Evolutionary conservation across 192 early-diverging fungal species (phyloP).

Genomic region (Coemansia sp.): DNA sequence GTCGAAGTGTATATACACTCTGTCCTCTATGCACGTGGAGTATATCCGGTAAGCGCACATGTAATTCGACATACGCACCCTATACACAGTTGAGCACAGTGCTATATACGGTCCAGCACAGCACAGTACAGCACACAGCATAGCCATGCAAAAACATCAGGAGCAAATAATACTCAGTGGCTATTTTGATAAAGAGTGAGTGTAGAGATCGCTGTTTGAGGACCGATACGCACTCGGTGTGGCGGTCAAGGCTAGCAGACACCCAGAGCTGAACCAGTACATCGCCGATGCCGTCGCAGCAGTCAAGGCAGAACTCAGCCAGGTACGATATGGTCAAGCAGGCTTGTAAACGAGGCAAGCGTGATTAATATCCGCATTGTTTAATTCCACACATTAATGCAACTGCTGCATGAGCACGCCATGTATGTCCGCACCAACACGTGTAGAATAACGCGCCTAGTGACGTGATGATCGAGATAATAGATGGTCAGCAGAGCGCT

Average conservation of each 20-base stretch:
- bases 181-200: too few relatives aligned
- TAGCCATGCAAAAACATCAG: too few relatives aligned
- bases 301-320: conserved; percentile 31
- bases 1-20: conserved; percentile 43
- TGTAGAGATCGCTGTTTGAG: conserved; percentile 46
- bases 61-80: too few relatives aligned
- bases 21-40: conserved; percentile 20
- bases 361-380: not conserved
- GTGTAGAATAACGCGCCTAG: conserved; percentile 15
- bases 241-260: conserved; percentile 50
- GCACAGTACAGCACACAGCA: too few relatives aligned
- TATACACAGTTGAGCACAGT: too few relatives aligned
- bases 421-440: too few relatives aligned
- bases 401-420: too few relatives aligned
- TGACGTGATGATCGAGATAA: conserved; percentile 36
- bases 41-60: conserved; percentile 48
- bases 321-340: too few relatives aligned
- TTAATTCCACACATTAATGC: too few relatives aligned
- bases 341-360: too few relatives aligned
- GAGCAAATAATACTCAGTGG: too few relatives aligned
- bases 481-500: conserved; percentile 15
- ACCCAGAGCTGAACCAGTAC: conserved; percentile 53
- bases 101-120: too few relatives aligned
- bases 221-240: conserved; percentile 45
- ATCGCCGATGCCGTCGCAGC: conserved; percentile 39